Percentiles rank a stretch among this genome's conserved stretches.
phyloP scores from a whole-genome alignment of 768 basidiomycete species.

The Podaxis sp. region DNA sequence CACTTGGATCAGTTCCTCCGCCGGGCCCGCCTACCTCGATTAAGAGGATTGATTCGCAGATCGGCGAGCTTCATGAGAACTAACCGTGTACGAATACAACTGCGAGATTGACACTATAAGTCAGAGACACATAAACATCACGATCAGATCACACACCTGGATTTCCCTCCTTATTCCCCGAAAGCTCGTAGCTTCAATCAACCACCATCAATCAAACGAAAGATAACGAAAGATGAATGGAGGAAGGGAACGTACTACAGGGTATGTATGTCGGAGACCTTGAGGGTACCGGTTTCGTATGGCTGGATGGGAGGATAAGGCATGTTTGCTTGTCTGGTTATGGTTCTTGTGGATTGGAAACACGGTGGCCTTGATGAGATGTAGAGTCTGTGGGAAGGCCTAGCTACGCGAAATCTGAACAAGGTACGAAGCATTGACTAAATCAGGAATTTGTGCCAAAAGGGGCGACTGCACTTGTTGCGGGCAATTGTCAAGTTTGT shows the following conservation, averaged over 20 bases:
- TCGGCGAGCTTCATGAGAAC: slow-evolving; percentile 10
- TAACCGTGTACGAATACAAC: slow-evolving; percentile 81
- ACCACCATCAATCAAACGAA: slow-evolving; percentile 6
- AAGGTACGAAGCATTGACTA: slow-evolving; percentile 1
- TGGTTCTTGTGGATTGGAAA: neutral
- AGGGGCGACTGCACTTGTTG: neutral
- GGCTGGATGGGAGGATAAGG: slow-evolving; percentile 72
- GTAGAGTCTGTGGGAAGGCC: neutral
- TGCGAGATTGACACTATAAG: slow-evolving; percentile 20
- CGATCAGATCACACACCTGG: slow-evolving; percentile 51
- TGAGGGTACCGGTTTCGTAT: slow-evolving; percentile 60
- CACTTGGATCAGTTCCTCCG: slow-evolving; percentile 64
- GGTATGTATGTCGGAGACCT: slow-evolving; percentile 72
- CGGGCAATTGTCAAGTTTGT: no score
- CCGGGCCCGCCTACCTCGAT: slow-evolving; percentile 68
- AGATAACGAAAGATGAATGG: neutral
- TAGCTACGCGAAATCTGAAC: neutral
- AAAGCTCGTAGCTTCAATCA: slow-evolving; percentile 70
- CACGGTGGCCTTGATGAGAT: neutral
- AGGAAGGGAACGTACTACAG: slow-evolving; percentile 54
- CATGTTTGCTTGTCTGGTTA: slow-evolving; percentile 2
- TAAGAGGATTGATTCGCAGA: slow-evolving; percentile 1
- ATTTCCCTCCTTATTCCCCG: slow-evolving; percentile 72
- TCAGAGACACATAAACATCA: neutral
- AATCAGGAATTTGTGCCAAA: neutral